A percentile compares a stretch with the other conserved stretches of the same genome.
These are phyloP conservation scores for Beauveria sp. DNA, from an alignment of 2,329 filamentous ascomycete species.

Conservation along the genomic window DNA sequence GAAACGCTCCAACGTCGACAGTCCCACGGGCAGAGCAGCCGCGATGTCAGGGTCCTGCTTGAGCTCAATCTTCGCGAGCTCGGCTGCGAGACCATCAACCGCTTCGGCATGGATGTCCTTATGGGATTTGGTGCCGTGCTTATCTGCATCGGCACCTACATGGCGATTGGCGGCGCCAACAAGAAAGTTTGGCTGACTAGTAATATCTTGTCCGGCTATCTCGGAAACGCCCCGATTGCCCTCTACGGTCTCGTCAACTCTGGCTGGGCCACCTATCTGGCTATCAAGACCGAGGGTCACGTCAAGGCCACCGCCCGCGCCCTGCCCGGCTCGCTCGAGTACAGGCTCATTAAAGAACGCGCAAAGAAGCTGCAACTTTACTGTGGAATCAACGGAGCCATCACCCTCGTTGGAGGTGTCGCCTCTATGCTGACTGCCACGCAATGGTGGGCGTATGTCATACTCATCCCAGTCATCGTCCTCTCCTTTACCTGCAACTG, in stretches of 20 bases:
- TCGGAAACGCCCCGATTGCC: conserved; percentile 44
- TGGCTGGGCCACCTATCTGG: conserved; percentile 38
- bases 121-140: conserved; percentile 42
- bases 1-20: conserved; percentile 13
- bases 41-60: conserved; percentile 29
- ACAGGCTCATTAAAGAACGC: conserved; percentile 27
- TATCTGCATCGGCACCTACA: conserved; percentile 42
- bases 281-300: conserved; percentile 32
- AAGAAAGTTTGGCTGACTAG: conserved; percentile 34
- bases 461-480: conserved; percentile 42
- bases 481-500: conserved; percentile 38
- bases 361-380: conserved; percentile 37
- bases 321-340: conserved; percentile 19
- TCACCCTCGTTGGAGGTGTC: conserved; percentile 39
- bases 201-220: conserved; percentile 47
- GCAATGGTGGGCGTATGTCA: conserved; percentile 45
- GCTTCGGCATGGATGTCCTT: conserved; percentile 41
- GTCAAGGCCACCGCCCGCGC: conserved; percentile 19
- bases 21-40: neutral
- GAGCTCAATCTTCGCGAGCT: conserved; percentile 41
- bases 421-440: conserved; percentile 43
- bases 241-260: conserved; percentile 42
- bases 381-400: conserved; percentile 34
- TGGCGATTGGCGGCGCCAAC: conserved; percentile 46
- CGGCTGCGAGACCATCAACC: conserved; percentile 42